Evolutionary conservation across 148 eudicot genomes (phyloP).

Genomic region (Camellia granthamiana): DNA sequence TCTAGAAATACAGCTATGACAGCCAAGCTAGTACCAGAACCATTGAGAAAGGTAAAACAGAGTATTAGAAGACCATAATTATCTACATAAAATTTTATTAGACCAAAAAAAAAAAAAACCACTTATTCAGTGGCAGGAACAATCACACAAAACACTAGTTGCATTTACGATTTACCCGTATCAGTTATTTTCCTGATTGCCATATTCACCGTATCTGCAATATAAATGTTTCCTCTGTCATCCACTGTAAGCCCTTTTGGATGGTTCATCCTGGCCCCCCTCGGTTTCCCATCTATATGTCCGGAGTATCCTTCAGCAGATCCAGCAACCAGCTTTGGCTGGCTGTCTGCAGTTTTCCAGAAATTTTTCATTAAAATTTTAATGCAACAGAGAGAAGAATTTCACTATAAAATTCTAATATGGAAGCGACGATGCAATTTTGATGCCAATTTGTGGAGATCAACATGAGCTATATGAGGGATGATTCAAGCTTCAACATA

Average conservation of each 20-base stretch:
- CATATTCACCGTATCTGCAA: slow-evolving; percentile 92
- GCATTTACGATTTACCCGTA: slow-evolving; percentile 47
- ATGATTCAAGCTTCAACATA: not conserved
- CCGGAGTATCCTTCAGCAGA: slow-evolving; percentile 93
- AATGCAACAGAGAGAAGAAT: not conserved
- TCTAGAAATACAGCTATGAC: not conserved
- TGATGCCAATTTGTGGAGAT: not conserved
- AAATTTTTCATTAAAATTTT: not conserved
- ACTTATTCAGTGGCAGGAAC: not conserved
- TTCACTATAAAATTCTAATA: not conserved
- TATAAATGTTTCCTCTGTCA: slow-evolving; percentile 85
- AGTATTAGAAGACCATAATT: not conserved
- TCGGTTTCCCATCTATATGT: slow-evolving; percentile 80
- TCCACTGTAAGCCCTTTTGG: slow-evolving; percentile 92
- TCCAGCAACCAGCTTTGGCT: slow-evolving; percentile 91
- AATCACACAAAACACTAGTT: not conserved
- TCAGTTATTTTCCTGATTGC: slow-evolving; percentile 92
- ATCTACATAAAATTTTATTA: too few relatives aligned
- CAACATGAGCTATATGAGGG: not conserved
- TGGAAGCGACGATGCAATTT: too few relatives aligned
- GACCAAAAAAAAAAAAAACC: too few relatives aligned
- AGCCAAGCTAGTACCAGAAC: not conserved
- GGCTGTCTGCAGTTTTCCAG: slow-evolving; percentile 57
- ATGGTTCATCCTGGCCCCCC: slow-evolving; percentile 90
- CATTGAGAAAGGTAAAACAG: not conserved